Evolutionary conservation across 176 grass and related monocot species (phyloP).

Genomic region (Stipa capillata): DNA sequence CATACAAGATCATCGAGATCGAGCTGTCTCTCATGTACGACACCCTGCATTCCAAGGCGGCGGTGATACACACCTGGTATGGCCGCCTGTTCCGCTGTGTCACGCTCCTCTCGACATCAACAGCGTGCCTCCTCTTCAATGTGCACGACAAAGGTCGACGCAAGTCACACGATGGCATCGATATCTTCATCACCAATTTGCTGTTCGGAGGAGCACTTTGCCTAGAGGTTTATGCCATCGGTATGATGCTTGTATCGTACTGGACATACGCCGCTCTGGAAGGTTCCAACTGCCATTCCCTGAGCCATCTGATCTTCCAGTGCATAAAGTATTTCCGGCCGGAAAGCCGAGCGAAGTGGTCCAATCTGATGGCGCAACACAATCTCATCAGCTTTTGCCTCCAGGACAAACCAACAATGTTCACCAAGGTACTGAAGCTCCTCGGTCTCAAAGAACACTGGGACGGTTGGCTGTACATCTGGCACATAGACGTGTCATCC

Average conservation of each 20-base stretch:
- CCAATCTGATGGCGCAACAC: constrained; percentile 31
- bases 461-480: constrained; percentile 25
- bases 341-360: constrained; percentile 29
- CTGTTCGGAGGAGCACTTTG: constrained; percentile 25
- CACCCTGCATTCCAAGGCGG: constrained; percentile 26
- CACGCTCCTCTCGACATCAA: constrained; percentile 7
- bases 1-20: constrained; percentile 39
- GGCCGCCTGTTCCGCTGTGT: constrained; percentile 30
- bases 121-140: constrained; percentile 32
- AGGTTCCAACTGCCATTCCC: not conserved
- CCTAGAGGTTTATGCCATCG: constrained; percentile 32
- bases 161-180: not conserved
- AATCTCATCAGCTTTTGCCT: constrained; percentile 37
- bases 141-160: not conserved
- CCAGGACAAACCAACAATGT: constrained; percentile 12
- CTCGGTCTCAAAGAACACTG: constrained; percentile 31
- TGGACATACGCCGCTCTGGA: constrained; percentile 27
- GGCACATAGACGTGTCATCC: constrained; percentile 17
- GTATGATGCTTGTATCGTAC: constrained; percentile 37
- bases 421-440: constrained; percentile 1
- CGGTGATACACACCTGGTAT: constrained; percentile 31
- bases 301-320: constrained; percentile 8
- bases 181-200: constrained; percentile 27
- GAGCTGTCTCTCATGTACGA: constrained; percentile 43
- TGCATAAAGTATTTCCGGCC: constrained; percentile 19